These are phyloP conservation scores for Cryomyces minteri DNA, from an alignment of 495 filamentous ascomycete species.

Conservation along the genomic window DNA sequence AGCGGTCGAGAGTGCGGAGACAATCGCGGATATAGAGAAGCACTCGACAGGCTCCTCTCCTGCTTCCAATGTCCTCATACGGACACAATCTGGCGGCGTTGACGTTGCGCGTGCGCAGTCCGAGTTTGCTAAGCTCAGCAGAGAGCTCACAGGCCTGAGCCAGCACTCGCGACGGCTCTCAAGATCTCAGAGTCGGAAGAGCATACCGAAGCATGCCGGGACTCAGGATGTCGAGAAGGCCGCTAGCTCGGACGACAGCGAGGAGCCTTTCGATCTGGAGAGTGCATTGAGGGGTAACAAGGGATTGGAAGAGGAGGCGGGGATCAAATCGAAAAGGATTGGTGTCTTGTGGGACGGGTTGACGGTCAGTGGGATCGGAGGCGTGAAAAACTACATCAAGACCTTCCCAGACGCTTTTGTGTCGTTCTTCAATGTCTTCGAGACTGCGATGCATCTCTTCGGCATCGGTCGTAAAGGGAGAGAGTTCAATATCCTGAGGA, in stretches of 20 bases:
- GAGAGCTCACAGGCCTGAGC: constrained; percentile 46
- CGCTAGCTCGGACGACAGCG: constrained; percentile 23
- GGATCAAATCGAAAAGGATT: constrained; percentile 63
- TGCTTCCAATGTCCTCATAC: too few species aligned
- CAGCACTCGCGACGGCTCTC: constrained; percentile 27
- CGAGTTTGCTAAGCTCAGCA: constrained; percentile 58
- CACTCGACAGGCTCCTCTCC: too few species aligned
- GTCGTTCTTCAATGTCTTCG: constrained; percentile 54
- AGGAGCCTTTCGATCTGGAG: constrained; percentile 56
- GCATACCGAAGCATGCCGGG: constrained; percentile 6
- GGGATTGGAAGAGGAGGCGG: constrained; percentile 49
- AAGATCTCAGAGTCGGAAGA: constrained; percentile 20
- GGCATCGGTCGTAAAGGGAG: constrained; percentile 40
- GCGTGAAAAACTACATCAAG: constrained; percentile 55
- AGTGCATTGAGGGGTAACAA: constrained; percentile 46
- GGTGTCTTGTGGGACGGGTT: constrained; percentile 65
- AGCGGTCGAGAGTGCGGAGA: too few species aligned
- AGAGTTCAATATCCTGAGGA: constrained; percentile 44
- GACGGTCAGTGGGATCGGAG: constrained; percentile 61
- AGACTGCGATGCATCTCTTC: constrained; percentile 36
- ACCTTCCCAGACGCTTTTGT: constrained; percentile 72
- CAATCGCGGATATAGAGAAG: too few species aligned
- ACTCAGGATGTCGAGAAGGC: constrained; percentile 30
- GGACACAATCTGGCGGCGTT: constrained; percentile 23
- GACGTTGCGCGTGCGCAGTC: constrained; percentile 56